Conservation (phyloP, 176 grass and related monocot genomes). For the Thalia dealbata region DNA sequence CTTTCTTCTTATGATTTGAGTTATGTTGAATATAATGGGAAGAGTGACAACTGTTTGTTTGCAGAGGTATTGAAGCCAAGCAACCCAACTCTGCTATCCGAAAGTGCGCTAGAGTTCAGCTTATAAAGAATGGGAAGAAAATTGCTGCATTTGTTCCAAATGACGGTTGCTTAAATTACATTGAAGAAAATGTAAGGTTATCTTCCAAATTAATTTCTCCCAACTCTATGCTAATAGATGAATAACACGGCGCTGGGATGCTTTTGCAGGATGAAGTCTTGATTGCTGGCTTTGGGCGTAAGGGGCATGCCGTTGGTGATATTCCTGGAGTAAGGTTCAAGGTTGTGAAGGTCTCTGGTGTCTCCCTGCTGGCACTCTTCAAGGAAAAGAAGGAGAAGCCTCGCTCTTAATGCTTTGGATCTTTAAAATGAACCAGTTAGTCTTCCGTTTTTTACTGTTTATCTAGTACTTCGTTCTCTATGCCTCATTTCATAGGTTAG, state of each 20-base stretch:
- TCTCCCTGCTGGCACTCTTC: slow-evolving; percentile 5
- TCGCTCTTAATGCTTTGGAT: not conserved
- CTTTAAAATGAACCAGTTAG: not conserved
- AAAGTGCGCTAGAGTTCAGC: slow-evolving; percentile 19
- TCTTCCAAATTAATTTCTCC: no score
- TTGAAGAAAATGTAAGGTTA: slow-evolving; percentile 15
- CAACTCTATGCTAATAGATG: not conserved
- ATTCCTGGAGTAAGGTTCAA: slow-evolving; percentile 17
- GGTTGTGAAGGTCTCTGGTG: slow-evolving; percentile 19
- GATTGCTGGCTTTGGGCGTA: slow-evolving; percentile 13
- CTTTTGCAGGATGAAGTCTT: slow-evolving; percentile 14
- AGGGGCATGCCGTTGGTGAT: slow-evolving; percentile 15
- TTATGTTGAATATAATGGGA: not conserved
- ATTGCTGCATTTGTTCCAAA: slow-evolving; percentile 19
- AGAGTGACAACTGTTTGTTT: not conserved
- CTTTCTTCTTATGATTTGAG: not conserved
- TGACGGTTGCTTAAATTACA: slow-evolving; percentile 16
- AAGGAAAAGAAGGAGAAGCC: slow-evolving; percentile 22
- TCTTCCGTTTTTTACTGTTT: not conserved
- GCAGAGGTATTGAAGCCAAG: slow-evolving; percentile 21
- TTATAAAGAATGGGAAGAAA: slow-evolving; percentile 20
- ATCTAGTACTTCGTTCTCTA: not conserved
- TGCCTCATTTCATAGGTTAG: no score
- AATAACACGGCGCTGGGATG: not conserved
- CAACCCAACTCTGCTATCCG: slow-evolving; percentile 19